Evolutionary conservation across 306 rosid species (phyloP).

Genomic region (Begonia loranthoides): DNA sequence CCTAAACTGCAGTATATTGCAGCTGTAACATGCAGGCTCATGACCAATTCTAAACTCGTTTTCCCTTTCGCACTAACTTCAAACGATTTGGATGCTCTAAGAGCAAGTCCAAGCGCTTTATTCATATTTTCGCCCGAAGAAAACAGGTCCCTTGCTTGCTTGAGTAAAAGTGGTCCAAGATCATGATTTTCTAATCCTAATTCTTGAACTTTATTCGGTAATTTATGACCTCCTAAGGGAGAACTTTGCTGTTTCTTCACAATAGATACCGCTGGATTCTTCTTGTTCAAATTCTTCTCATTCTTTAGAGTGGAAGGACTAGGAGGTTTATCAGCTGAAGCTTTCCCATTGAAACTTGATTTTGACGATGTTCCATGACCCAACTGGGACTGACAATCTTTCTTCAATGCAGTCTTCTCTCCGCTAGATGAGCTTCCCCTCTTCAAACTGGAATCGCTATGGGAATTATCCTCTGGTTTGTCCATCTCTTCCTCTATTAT

Average conservation of each 20-base stretch:
- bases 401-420: slow-evolving; percentile 10
- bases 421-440: slow-evolving; percentile 25
- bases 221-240: slow-evolving; percentile 25
- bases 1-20: slow-evolving; percentile 73
- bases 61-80: slow-evolving; percentile 42
- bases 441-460: slow-evolving; percentile 6
- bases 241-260: slow-evolving; percentile 24
- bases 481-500: slow-evolving; percentile 73
- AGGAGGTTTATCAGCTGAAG: background rate
- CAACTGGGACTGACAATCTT: background rate
- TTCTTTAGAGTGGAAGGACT: background rate
- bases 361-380: background rate
- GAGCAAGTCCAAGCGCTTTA: slow-evolving; percentile 65
- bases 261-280: slow-evolving; percentile 7
- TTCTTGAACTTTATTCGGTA: slow-evolving; percentile 17
- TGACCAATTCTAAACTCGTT: slow-evolving; percentile 61
- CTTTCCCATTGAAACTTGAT: background rate
- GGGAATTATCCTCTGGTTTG: slow-evolving; percentile 26
- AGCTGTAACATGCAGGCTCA: slow-evolving; percentile 80
- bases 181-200: slow-evolving; percentile 31
- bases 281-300: slow-evolving; percentile 27
- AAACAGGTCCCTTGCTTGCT: slow-evolving; percentile 75
- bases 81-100: slow-evolving; percentile 52
- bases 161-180: slow-evolving; percentile 50
- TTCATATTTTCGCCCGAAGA: slow-evolving; percentile 49